phyloP scores from a whole-genome alignment of 345 rosid genomes.

The Salix arbutifolia region DNA sequence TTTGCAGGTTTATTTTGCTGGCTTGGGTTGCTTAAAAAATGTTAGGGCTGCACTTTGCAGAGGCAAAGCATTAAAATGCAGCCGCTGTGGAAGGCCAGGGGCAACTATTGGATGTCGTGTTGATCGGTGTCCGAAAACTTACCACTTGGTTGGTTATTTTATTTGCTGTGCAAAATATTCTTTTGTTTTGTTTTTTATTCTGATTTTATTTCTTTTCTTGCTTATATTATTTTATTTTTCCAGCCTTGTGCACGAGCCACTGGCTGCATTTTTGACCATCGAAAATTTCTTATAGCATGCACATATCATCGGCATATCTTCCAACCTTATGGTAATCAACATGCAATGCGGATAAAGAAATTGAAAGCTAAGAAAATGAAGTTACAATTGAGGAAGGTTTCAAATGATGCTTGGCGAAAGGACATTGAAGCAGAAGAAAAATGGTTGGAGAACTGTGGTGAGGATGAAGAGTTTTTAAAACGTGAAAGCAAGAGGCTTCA shows the following conservation, averaged over 20 bases:
- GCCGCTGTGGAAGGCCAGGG: slow-evolving; percentile 94
- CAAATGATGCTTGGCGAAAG: slow-evolving; percentile 85
- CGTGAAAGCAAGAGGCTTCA: slow-evolving; percentile 95
- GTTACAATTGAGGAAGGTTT: slow-evolving; percentile 62
- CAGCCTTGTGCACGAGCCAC: slow-evolving; percentile 98
- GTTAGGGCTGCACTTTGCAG: slow-evolving; percentile 93
- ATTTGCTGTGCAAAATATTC: not conserved
- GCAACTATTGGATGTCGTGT: slow-evolving; percentile 99
- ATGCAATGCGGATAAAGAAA: slow-evolving; percentile 56
- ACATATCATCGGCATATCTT: slow-evolving; percentile 82
- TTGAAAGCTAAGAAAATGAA: slow-evolving; percentile 79
- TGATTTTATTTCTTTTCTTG: slow-evolving; percentile 6
- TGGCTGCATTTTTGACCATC: slow-evolving; percentile 95
- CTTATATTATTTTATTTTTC: slow-evolving; percentile 12
- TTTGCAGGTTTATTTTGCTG: slow-evolving; percentile 93
- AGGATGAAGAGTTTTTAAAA: slow-evolving; percentile 97
- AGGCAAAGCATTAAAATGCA: slow-evolving; percentile 92
- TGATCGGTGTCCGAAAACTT: slow-evolving; percentile 95
- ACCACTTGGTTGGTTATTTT: slow-evolving; percentile 75
- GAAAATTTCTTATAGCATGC: slow-evolving; percentile 97
- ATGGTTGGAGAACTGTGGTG: slow-evolving; percentile 98
- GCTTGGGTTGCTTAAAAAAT: slow-evolving; percentile 90
- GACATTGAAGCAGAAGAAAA: slow-evolving; percentile 97
- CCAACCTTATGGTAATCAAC: slow-evolving; percentile 70
- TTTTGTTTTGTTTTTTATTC: not conserved